Evolutionary conservation across 495 filamentous ascomycete species (phyloP).

Genomic region (Neurospora sp.): DNA sequence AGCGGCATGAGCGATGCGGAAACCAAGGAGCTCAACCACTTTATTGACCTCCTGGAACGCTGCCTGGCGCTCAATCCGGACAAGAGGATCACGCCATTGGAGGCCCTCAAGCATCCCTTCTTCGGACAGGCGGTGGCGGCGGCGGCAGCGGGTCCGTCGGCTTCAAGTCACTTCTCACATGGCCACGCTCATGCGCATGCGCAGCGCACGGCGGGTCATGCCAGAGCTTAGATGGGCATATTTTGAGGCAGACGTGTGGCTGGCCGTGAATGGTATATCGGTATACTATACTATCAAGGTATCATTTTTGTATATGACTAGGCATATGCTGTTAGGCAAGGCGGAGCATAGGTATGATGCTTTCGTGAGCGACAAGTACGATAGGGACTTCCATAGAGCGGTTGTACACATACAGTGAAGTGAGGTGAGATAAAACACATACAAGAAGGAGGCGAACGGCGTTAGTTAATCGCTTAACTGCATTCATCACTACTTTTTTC

Average conservation of each 20-base stretch:
- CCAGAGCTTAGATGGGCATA: background rate
- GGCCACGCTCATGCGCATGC: background rate
- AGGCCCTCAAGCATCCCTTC: conserved; percentile 86
- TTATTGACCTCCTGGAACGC: conserved; percentile 76
- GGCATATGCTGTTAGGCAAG: background rate
- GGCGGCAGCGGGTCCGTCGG: background rate
- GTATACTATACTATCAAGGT: background rate
- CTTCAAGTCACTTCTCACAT: background rate
- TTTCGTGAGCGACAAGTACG: background rate
- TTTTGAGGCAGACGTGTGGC: background rate
- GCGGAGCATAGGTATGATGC: background rate
- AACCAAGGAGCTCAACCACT: conserved; percentile 65
- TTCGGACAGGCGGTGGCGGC: conserved; percentile 22
- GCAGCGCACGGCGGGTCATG: background rate
- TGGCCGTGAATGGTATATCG: background rate
- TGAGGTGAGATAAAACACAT: background rate
- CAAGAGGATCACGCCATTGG: conserved; percentile 74
- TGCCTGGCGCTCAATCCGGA: conserved; percentile 90
- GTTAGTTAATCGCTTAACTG: background rate
- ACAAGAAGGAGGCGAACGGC: background rate
- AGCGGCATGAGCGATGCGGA: conserved; percentile 66
- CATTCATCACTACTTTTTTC: background rate
- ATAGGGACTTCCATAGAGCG: background rate
- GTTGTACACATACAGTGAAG: background rate
- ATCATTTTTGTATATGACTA: background rate